A percentile compares a stretch with the other conserved stretches of the same genome.
phyloP scores from a whole-genome alignment of 2,329 filamentous ascomycete genomes.

The Coniochaeta hoffmannii region DNA sequence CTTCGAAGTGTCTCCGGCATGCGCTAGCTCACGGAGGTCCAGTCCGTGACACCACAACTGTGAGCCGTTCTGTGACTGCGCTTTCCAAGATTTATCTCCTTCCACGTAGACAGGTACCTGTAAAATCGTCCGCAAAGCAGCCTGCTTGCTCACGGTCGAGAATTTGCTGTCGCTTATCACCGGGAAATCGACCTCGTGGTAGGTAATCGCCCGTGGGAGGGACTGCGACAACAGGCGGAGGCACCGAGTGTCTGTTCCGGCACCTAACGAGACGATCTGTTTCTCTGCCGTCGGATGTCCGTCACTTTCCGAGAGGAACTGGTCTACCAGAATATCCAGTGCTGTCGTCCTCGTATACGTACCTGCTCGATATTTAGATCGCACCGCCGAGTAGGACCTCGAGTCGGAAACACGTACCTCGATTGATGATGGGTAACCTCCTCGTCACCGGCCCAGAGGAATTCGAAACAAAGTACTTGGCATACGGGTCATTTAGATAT shows the following conservation, averaged over 20 bases:
- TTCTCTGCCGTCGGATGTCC: slow-evolving; percentile 28
- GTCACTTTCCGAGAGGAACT: slow-evolving; percentile 51
- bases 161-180: slow-evolving; percentile 64
- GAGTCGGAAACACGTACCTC: slow-evolving; percentile 49
- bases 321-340: slow-evolving; percentile 68
- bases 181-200: slow-evolving; percentile 91
- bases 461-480: slow-evolving; percentile 56
- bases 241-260: slow-evolving; percentile 85
- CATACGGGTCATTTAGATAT: slow-evolving; percentile 79
- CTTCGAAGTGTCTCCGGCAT: not conserved
- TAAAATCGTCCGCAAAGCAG: slow-evolving; percentile 31
- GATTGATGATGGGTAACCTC: slow-evolving; percentile 85
- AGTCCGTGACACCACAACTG: slow-evolving; percentile 54
- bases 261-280: slow-evolving; percentile 88
- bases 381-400: not conserved
- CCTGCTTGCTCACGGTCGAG: slow-evolving; percentile 38
- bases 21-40: slow-evolving; percentile 58
- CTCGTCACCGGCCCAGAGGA: slow-evolving; percentile 42
- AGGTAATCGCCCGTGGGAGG: slow-evolving; percentile 44
- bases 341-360: slow-evolving; percentile 88
- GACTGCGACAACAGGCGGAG: slow-evolving; percentile 61
- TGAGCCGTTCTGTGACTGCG: slow-evolving; percentile 28
- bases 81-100: slow-evolving; percentile 29
- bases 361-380: slow-evolving; percentile 63
- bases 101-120: slow-evolving; percentile 21